Evolutionary conservation across 352 stramenopile genomes (phyloP).

Genomic region (Blastocystis sp.): DNA sequence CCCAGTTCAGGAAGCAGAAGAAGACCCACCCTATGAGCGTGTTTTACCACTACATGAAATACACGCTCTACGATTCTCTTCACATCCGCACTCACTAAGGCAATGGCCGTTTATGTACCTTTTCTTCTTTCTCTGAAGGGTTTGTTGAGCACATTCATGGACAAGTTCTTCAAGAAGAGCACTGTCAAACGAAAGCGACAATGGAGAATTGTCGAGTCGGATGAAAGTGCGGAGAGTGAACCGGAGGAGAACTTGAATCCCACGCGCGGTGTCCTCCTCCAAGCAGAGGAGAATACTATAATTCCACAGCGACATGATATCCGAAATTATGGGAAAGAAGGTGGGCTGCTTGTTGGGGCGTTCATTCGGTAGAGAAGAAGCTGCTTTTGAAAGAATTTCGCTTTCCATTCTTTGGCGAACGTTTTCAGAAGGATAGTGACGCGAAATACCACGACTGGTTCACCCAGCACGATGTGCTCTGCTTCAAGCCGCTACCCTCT

Average conservation of each 20-base stretch:
- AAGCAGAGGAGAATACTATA: neutral
- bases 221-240: neutral
- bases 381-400: neutral
- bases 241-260: conserved; percentile 2
- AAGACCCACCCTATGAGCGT: neutral
- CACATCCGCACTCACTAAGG: neutral
- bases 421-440: neutral
- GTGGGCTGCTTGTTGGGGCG: no score
- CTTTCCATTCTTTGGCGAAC: neutral
- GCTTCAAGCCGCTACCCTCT: neutral
- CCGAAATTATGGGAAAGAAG: conserved; percentile 43
- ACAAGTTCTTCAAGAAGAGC: conserved; percentile 44
- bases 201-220: neutral
- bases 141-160: neutral
- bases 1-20: neutral
- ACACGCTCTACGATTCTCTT: neutral
- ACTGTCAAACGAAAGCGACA: conserved; percentile 24
- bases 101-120: neutral
- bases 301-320: conserved; percentile 8
- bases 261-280: neutral
- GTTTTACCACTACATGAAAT: neutral
- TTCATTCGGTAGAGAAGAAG: neutral
- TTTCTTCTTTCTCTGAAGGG: neutral
- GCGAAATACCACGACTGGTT: conserved; percentile 1
- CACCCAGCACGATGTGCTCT: neutral